These are phyloP conservation scores for Oryza punctata DNA, from an alignment of 176 grass and related monocot genomes.

Conservation along the genomic window DNA sequence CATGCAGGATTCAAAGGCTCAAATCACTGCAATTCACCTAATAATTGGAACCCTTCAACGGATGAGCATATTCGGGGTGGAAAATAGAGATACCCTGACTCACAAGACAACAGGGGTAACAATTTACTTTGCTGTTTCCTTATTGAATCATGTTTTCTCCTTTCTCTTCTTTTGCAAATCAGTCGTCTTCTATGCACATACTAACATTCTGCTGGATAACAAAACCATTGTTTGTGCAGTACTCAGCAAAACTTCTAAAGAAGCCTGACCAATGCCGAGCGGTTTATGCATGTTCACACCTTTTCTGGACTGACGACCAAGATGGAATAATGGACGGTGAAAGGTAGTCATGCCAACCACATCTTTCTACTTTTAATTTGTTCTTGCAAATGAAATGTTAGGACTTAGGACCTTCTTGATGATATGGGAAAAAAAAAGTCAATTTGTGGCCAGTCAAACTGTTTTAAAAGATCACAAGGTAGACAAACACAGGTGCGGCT, in stretches of 20 bases:
- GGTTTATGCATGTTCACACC: slow-evolving; percentile 98
- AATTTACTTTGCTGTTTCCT: slow-evolving; percentile 28
- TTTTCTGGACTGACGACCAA: slow-evolving; percentile 98
- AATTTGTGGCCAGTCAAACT: not conserved
- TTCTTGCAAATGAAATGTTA: slow-evolving; percentile 8
- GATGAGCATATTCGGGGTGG: slow-evolving; percentile 94
- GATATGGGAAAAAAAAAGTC: not conserved
- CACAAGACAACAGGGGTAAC: slow-evolving; percentile 98
- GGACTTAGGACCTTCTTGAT: not conserved
- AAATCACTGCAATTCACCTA: slow-evolving; percentile 98
- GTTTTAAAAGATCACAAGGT: not conserved
- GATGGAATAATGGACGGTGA: slow-evolving; percentile 98
- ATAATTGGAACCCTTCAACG: slow-evolving; percentile 96
- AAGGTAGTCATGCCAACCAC: slow-evolving; percentile 45
- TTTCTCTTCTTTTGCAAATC: not conserved
- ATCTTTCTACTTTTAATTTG: not conserved
- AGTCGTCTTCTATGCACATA: not conserved
- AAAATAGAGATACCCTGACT: slow-evolving; percentile 97
- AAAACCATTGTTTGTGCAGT: no score
- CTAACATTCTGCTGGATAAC: slow-evolving; percentile 12
- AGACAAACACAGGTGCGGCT: not conserved
- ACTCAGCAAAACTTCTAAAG: slow-evolving; percentile 98
- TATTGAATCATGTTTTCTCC: not conserved
- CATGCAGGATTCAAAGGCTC: slow-evolving; percentile 97
- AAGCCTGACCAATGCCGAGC: slow-evolving; percentile 97